Evolutionary conservation across 257 asterid genomes (phyloP).

Genomic region (Hygrophila difformis): DNA sequence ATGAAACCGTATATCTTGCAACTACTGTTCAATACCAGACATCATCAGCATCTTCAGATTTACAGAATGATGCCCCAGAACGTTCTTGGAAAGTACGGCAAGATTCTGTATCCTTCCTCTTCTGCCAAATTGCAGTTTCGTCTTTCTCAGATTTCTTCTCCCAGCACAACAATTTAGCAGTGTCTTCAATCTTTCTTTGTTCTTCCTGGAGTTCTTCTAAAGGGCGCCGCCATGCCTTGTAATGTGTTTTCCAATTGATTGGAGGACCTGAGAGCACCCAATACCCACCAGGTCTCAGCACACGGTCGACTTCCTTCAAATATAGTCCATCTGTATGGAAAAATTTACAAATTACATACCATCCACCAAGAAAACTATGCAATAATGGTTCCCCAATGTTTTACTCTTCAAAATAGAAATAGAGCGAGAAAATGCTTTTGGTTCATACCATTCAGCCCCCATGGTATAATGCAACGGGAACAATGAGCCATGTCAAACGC

Average conservation of each 20-base stretch:
- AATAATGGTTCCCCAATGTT: too few species aligned
- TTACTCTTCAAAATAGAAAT: not conserved
- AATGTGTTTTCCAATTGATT: conserved; percentile 44
- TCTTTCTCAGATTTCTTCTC: conserved; percentile 43
- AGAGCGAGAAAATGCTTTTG: not conserved
- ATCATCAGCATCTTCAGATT: conserved; percentile 33
- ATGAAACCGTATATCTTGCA: too few species aligned
- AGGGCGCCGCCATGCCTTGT: conserved; percentile 50
- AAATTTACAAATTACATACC: conserved; percentile 4
- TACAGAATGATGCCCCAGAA: conserved; percentile 36
- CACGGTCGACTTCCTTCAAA: conserved; percentile 60
- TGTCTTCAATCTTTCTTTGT: conserved; percentile 44
- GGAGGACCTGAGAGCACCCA: conserved; percentile 74
- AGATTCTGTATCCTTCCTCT: conserved; percentile 26
- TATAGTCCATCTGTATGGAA: conserved; percentile 44
- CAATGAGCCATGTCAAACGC: conserved; percentile 66
- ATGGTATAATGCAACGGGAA: conserved; percentile 56
- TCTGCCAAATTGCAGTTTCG: conserved; percentile 54
- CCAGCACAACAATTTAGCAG: conserved; percentile 54
- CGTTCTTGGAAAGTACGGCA: conserved; percentile 41
- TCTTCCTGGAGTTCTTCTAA: conserved; percentile 43
- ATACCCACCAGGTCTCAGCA: conserved; percentile 60
- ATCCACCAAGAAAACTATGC: too few species aligned
- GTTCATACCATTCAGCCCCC: conserved; percentile 46
- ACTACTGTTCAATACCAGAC: conserved; percentile 37